A percentile compares a stretch with the other conserved stretches of the same genome.
Evolutionary conservation across 1,284 basidiomycete genomes (phyloP).

Genomic region (Irpex rosettiformis): DNA sequence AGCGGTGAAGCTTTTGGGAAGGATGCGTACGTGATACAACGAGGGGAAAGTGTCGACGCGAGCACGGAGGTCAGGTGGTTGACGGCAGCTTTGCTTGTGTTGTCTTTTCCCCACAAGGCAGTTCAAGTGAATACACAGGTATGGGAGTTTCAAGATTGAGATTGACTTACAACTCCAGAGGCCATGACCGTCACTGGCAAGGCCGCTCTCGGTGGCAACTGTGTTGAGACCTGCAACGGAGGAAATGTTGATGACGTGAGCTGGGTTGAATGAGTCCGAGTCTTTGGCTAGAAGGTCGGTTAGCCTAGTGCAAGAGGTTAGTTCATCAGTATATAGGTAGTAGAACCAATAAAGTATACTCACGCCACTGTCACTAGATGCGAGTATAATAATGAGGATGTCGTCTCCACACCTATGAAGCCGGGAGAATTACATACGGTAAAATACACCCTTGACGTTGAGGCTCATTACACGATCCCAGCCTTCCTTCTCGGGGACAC

Average conservation of each 20-base stretch:
- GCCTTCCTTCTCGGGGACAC: conserved; percentile 74
- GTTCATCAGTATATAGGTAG: too few species aligned
- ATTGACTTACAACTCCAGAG: conserved; percentile 75
- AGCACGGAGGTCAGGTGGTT: conserved; percentile 80
- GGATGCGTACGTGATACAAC: conserved; percentile 60
- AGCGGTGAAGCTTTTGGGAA: neutral
- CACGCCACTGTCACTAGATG: conserved; percentile 64
- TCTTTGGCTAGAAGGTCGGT: conserved; percentile 66
- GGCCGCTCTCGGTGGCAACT: conserved; percentile 39
- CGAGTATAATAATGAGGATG: neutral
- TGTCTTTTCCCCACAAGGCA: conserved; percentile 52
- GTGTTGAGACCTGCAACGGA: conserved; percentile 67
- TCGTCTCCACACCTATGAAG: neutral
- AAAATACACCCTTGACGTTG: conserved; percentile 81
- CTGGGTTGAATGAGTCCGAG: conserved; percentile 64
- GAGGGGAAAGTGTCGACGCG: conserved; percentile 63
- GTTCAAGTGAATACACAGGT: neutral
- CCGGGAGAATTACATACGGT: conserved; percentile 44
- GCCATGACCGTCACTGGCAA: conserved; percentile 60
- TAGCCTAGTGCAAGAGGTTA: conserved; percentile 36
- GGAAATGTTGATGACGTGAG: conserved; percentile 79
- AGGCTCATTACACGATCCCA: conserved; percentile 82
- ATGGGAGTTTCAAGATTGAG: neutral
- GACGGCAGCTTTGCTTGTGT: conserved; percentile 79
- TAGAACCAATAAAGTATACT: too few species aligned